phyloP scores from a whole-genome alignment of 106 monocot genomes.

The Acorus calamus region DNA sequence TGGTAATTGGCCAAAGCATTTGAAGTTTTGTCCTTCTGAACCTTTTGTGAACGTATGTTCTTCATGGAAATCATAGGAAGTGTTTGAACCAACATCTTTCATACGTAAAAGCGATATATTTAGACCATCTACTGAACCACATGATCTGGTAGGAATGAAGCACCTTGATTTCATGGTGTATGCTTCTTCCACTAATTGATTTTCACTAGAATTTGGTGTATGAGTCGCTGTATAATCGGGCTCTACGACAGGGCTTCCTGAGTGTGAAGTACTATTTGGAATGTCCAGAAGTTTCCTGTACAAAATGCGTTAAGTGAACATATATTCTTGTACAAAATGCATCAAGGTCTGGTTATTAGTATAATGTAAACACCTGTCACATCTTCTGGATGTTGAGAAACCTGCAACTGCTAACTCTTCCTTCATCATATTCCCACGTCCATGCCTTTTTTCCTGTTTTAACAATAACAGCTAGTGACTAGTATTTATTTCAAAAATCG shows the following conservation, averaged over 20 bases:
- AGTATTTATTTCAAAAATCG: too few species aligned
- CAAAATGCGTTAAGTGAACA: too few species aligned
- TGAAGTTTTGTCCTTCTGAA: conserved; percentile 34
- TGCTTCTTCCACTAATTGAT: conserved; percentile 11
- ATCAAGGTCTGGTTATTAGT: background rate
- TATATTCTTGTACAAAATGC: too few species aligned
- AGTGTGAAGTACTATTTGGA: too few species aligned
- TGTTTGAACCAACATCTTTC: conserved; percentile 25
- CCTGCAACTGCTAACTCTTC: conserved; percentile 21
- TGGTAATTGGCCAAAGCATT: conserved; percentile 75
- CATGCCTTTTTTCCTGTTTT: conserved; percentile 29
- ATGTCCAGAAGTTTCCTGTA: too few species aligned
- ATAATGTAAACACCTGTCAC: conserved; percentile 31
- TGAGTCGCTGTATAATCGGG: conserved; percentile 10
- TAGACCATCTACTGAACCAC: conserved; percentile 27
- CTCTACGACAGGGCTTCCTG: background rate
- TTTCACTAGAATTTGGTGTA: conserved; percentile 16
- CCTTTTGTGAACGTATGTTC: conserved; percentile 26
- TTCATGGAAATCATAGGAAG: conserved; percentile 24
- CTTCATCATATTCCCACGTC: conserved; percentile 19
- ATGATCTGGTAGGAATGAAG: conserved; percentile 23
- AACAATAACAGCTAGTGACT: background rate
- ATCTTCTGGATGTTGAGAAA: conserved; percentile 19
- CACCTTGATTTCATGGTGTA: conserved; percentile 12
- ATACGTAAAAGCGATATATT: conserved; percentile 39